Base-by-base conservation (phyloP, 208 protist genomes). In the Leishmania martiniquensis region DNA sequence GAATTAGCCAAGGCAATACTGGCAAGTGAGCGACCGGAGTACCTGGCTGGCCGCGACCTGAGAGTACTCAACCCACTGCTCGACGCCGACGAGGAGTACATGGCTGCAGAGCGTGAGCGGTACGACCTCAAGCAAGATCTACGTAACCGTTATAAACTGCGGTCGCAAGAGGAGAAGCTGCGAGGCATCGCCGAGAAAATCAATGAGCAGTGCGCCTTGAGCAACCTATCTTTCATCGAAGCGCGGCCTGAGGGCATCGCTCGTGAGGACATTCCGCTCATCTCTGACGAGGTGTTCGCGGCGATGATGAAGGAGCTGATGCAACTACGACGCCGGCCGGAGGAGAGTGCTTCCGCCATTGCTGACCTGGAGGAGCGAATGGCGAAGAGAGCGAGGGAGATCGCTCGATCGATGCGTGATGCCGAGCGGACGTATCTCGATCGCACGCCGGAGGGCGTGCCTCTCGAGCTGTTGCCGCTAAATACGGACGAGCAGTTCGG, bases 341-440 rank as follows among this genome's bases (percentile, higher is more conserved):
- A 39, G 34, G 47, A 65, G 20, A 80, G 85, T 69, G 47, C 86
- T 4, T 66, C 34, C 1, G 74, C 42, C 13, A 71, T 91, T 51
- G 62, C 45, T 12, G 77, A 72, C 0, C 4, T 84, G 2, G 80
- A 89, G 74, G 60, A 72, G 29, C 62, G 71, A 69, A 67, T 96
- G 76, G 83, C 81, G 52, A 72, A 90, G 17, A 62, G 78, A 1
- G 89, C 85, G 1, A 78, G 75, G 17, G 83, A 85, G 32, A 55
- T 96, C 17, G 92, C 92, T 13, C 71, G 73, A 5, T 74, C 63
- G 17, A 87, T 93, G 80, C 90, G 93, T 77, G 85, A 65, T 3
- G 72, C 79, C 49, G 90, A 94, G 78, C 86, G 92, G 1, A 44
- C 20, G 44, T 94, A 86, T 52, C 89, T 94, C 29, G 80, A 93